phyloP scores from a whole-genome alignment of 441 rosid species.

The Codiaeum variegatum region DNA sequence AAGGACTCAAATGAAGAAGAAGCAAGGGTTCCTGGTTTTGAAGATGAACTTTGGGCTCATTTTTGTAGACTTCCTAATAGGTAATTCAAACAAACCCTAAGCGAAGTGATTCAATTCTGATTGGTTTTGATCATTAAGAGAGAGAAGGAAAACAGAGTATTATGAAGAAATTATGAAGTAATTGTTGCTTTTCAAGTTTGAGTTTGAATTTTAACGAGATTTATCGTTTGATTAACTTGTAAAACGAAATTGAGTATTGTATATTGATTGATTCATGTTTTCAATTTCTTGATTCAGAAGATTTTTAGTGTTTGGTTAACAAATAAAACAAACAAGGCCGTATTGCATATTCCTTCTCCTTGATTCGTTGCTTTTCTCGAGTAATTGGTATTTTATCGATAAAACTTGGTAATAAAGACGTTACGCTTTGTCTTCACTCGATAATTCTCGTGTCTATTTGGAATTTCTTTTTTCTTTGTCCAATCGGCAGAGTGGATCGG shows the following conservation, averaged over 20 bases:
- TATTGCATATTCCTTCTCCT: conserved; percentile 6
- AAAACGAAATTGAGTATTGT: not conserved
- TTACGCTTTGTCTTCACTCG: not conserved
- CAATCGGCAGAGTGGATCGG: not conserved
- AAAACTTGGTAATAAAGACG: not conserved
- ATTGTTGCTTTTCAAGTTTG: not conserved
- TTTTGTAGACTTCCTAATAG: conserved; percentile 44
- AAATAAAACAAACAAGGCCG: not conserved
- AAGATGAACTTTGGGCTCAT: conserved; percentile 62
- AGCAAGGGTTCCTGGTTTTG: conserved; percentile 40
- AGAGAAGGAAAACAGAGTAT: not conserved
- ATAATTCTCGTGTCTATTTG: not conserved
- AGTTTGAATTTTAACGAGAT: not conserved
- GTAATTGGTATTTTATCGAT: not conserved
- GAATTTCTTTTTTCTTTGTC: not conserved
- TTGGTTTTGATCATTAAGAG: not conserved
- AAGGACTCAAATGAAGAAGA: conserved; percentile 36
- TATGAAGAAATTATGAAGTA: not conserved
- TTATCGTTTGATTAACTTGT: not conserved
- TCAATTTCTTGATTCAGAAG: not conserved
- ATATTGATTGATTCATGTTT: not conserved
- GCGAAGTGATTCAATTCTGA: not conserved
- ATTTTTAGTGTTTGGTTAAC: not conserved
- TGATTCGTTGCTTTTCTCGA: not conserved
- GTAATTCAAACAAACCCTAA: conserved; percentile 19